Conservation (phyloP, 768 basidiomycete species). For the Lentinula raphanica region DNA sequence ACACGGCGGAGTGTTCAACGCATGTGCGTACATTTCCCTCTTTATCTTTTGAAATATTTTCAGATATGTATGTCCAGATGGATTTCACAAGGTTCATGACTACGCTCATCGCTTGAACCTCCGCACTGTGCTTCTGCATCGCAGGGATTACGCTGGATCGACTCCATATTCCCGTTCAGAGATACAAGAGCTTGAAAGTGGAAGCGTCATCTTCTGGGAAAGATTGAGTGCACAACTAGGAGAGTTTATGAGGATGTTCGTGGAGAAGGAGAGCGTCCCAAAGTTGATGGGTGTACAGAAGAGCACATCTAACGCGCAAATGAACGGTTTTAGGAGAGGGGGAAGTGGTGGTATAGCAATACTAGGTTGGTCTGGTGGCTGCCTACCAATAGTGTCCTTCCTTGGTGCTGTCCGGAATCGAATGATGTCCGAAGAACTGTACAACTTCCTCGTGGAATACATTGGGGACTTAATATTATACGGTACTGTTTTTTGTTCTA, state of each 20-base stretch:
- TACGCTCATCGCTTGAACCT: slow-evolving; percentile 13
- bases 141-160: slow-evolving; percentile 19
- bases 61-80: slow-evolving; percentile 7
- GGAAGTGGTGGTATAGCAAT: slow-evolving; percentile 14
- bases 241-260: slow-evolving; percentile 14
- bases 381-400: slow-evolving; percentile 1
- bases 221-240: slow-evolving; percentile 13
- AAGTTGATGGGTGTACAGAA: neutral
- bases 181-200: slow-evolving; percentile 12
- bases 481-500: slow-evolving; percentile 7
- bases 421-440: neutral
- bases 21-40: slow-evolving; percentile 9
- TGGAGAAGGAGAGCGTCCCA: slow-evolving; percentile 14
- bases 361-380: slow-evolving; percentile 18
- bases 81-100: slow-evolving; percentile 8
- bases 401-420: slow-evolving; percentile 8
- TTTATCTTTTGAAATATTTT: neutral
- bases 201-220: slow-evolving; percentile 11
- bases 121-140: slow-evolving; percentile 16
- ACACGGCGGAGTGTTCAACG: slow-evolving; percentile 19
- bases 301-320: neutral
- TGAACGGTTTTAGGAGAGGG: slow-evolving; percentile 1
- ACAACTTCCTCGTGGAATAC: slow-evolving; percentile 6
- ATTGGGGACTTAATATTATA: slow-evolving; percentile 12
- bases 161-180: slow-evolving; percentile 18